A percentile compares a stretch with the other conserved stretches of the same genome.
Conservation (phyloP, 2,329 filamentous ascomycete genomes). For the Aotearoamyces nothofagi region DNA sequence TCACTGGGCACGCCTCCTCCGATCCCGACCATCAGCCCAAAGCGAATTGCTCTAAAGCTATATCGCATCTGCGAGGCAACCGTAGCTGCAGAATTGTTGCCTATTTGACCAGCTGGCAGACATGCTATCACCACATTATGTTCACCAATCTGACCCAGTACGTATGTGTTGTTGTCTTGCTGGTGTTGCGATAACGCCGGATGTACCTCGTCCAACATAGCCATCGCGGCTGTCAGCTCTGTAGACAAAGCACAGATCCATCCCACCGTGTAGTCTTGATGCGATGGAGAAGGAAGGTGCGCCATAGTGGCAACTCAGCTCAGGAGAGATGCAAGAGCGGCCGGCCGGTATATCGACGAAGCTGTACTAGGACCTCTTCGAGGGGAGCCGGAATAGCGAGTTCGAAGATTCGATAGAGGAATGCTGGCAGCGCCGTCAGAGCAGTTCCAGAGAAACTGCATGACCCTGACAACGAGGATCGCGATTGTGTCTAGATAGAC, state of each 20-base stretch:
- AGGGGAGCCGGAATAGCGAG: too few relatives aligned
- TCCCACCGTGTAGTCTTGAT: slow-evolving; percentile 6
- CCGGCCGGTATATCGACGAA: too few relatives aligned
- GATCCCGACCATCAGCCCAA: slow-evolving; percentile 28
- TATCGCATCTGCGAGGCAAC: slow-evolving; percentile 18
- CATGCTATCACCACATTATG: slow-evolving; percentile 21
- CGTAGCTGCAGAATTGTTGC: slow-evolving; percentile 19
- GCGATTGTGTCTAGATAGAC: too few relatives aligned
- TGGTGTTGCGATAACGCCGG: not conserved
- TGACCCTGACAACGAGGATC: too few relatives aligned
- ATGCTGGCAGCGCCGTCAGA: too few relatives aligned
- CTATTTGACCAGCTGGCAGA: slow-evolving; percentile 17
- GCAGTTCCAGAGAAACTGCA: too few relatives aligned
- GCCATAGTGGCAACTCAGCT: too few relatives aligned
- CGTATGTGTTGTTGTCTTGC: slow-evolving; percentile 11
- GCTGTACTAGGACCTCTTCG: too few relatives aligned
- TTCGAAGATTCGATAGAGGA: too few relatives aligned
- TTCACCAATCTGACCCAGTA: slow-evolving; percentile 11
- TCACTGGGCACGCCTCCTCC: slow-evolving; percentile 15
- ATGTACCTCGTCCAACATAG: slow-evolving; percentile 9
- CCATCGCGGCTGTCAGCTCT: slow-evolving; percentile 7
- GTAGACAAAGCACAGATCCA: slow-evolving; percentile 9
- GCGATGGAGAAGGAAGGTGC: too few relatives aligned
- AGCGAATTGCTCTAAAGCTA: slow-evolving; percentile 20
- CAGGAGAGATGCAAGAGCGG: too few relatives aligned